A percentile compares a stretch with the other conserved stretches of the same genome.
Conservation (phyloP, 73 alveolate genomes). For the Paramecium sexaurelia region DNA sequence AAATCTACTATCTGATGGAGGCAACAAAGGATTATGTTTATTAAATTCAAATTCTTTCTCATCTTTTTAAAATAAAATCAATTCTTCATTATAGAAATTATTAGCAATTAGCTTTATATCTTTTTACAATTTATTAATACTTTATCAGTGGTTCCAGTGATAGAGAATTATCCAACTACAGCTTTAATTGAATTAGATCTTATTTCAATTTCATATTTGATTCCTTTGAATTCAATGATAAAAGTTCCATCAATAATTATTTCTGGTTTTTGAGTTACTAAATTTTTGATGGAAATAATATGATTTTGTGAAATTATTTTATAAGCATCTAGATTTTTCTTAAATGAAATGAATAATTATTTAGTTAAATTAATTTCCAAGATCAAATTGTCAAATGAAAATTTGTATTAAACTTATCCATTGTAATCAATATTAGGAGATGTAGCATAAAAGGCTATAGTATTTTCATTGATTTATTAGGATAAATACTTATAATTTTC, state of each 20-base stretch:
- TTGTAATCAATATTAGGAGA: neutral
- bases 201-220: neutral
- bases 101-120: neutral
- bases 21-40: conserved; percentile 32
- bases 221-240: neutral
- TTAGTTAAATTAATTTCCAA: neutral
- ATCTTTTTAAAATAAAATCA: conserved; percentile 1
- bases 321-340: neutral
- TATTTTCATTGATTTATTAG: neutral
- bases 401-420: neutral
- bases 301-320: neutral
- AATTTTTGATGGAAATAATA: neutral
- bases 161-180: neutral
- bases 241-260: neutral
- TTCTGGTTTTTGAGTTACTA: conserved; percentile 22
- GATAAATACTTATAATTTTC: neutral
- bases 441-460: neutral
- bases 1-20: conserved; percentile 45
- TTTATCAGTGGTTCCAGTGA: neutral
- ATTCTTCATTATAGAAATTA: conserved; percentile 1
- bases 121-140: neutral
- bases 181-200: neutral
- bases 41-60: neutral
- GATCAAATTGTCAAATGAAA: neutral
- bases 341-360: neutral